A percentile compares a stretch with the other conserved stretches of the same genome.
Evolutionary conservation across 2,329 filamentous ascomycete species (phyloP).

Genomic region (Neopestalotiopsis clavispora): DNA sequence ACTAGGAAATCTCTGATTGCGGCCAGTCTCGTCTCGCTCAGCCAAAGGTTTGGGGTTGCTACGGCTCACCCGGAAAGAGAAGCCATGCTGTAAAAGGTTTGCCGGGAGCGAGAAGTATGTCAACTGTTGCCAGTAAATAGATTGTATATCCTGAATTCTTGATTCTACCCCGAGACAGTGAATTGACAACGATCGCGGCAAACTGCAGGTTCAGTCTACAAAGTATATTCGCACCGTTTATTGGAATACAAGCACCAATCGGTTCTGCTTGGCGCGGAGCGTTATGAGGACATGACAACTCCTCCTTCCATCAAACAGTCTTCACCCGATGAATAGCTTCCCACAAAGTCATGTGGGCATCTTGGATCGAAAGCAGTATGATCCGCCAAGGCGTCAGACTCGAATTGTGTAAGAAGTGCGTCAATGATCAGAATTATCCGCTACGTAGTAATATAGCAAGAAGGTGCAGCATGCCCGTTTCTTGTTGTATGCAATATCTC

Average conservation of each 20-base stretch:
- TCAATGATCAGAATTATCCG: not conserved
- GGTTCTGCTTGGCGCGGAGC: no score
- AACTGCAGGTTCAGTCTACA: no score
- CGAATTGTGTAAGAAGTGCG: not conserved
- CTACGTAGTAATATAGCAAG: not conserved
- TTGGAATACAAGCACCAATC: no score
- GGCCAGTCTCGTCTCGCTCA: conserved; percentile 49
- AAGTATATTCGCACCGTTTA: no score
- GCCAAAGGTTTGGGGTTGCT: conserved; percentile 44
- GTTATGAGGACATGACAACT: no score
- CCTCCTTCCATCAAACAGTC: no score
- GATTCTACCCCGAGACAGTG: no score
- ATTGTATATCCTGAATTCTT: no score
- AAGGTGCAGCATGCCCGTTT: not conserved
- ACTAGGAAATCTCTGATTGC: conserved; percentile 44
- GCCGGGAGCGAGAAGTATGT: not conserved
- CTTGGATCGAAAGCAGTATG: not conserved
- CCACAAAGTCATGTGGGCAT: not conserved
- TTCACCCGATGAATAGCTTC: no score
- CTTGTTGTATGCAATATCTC: not conserved
- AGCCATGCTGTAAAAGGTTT: not conserved
- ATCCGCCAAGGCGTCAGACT: not conserved
- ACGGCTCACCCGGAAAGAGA: not conserved
- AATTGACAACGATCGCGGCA: no score
- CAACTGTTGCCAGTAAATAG: no score